Base-by-base conservation (phyloP, 768 basidiomycete species). In the Mycena polygramma region DNA sequence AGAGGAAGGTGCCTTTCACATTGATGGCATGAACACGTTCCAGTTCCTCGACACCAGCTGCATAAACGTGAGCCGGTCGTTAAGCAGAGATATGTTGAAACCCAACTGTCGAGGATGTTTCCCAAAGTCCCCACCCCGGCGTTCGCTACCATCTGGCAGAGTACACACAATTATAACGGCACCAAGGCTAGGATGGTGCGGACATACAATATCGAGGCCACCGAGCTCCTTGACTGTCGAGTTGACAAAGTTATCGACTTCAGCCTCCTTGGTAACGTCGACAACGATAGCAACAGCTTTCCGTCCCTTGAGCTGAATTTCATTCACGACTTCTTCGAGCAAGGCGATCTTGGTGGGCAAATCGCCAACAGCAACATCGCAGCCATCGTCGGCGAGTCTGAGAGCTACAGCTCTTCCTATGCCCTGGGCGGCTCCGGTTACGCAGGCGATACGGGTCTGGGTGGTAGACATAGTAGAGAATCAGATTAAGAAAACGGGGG, bases 361-460 rank as follows among this genome's bases (percentile, higher is more conserved):
- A 51, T 83, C 84, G 5, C 80, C 82, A 57, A 83, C 69, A 41
- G 78, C 76, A 51, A 84, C 70, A 59, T 83, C 80, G 67, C 80
- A 80, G 37, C 83, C 83, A 57, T 80, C 83, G 15, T 71, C 59
- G 41, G 83, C 82, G 45, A 85, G 81, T 13, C 82, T 77, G 14
- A 78, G 72, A 17, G 82, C 80, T 52, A 84, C 81, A 58, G 80
- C 82, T 24, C 79, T 77, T 11, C 83, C 84, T 26, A 84, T 83
- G 35, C 85, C 85, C 61, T 81, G 82, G 7, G 76, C 79, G 17
- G 78, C 80, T 48, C 82, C 84, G 0, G 83, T 84, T 39, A 85
- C 77, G 68, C 82, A 77, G 17, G 81, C 83, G 26, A 51, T 53
- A 19, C 43, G 57, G 45, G 13, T 46, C 17, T 46, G 14, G 24